Evolutionary conservation across 495 filamentous ascomycete species (phyloP).

Genomic region (Xylaria venustula): DNA sequence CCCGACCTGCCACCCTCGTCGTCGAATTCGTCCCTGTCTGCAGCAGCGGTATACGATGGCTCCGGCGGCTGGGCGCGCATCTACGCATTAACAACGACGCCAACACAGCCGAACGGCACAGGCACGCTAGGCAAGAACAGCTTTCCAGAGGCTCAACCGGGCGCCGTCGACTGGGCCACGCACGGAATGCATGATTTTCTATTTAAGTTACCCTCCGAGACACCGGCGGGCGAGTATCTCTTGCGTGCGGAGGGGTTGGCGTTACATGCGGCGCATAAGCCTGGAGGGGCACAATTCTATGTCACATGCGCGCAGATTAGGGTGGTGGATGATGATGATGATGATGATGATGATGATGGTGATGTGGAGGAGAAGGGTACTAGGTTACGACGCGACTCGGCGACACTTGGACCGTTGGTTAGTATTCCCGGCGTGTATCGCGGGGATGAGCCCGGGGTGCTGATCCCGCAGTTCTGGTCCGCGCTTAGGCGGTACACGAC

Average conservation of each 20-base stretch:
- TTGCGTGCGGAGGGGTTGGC: conserved; percentile 62
- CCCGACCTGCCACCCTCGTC: conserved; percentile 7
- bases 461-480: conserved; percentile 23
- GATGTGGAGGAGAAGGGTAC: too few relatives aligned
- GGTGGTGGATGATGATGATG: conserved; percentile 23
- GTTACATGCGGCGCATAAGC: conserved; percentile 55
- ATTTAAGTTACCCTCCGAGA: conserved; percentile 31
- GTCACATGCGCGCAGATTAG: conserved; percentile 63
- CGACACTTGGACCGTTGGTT: background rate
- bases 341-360: background rate
- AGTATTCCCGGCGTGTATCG: conserved; percentile 12
- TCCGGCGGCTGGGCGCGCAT: conserved; percentile 20
- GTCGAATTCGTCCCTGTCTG: background rate
- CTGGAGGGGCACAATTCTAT: conserved; percentile 56
- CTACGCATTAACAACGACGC: conserved; percentile 22
- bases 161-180: conserved; percentile 1
- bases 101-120: background rate
- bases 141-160: background rate
- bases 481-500: conserved; percentile 18
- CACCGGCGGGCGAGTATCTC: conserved; percentile 57
- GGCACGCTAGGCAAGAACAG: background rate
- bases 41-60: conserved; percentile 33
- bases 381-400: too few relatives aligned
- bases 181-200: conserved; percentile 19
- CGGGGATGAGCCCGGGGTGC: conserved; percentile 19